These are phyloP conservation scores for Fusarium coicis DNA, from an alignment of 2,329 filamentous ascomycete genomes.

Conservation along the genomic window DNA sequence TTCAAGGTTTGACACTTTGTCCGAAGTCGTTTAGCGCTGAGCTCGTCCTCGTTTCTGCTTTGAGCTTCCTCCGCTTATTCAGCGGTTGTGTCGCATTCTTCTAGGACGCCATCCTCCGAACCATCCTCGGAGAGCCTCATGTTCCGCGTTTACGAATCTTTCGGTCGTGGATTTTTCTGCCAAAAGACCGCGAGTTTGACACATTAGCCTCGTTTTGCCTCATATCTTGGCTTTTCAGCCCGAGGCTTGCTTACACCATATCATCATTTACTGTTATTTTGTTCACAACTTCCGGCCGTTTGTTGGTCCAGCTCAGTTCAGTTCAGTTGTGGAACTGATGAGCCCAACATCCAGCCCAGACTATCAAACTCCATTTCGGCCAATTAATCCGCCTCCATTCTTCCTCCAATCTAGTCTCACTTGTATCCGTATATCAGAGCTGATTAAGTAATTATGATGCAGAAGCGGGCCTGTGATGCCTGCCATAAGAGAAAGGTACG, in stretches of 20 bases:
- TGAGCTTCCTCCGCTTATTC: slow-evolving; percentile 15
- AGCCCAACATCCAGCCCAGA: neutral
- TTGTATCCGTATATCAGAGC: neutral
- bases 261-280: neutral
- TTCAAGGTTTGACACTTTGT: neutral
- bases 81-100: slow-evolving; percentile 16
- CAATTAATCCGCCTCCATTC: neutral
- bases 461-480: slow-evolving; percentile 39
- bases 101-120: slow-evolving; percentile 4
- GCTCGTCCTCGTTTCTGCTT: neutral
- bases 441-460: slow-evolving; percentile 13
- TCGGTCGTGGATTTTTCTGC: neutral
- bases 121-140: slow-evolving; percentile 6
- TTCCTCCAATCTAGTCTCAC: neutral
- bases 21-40: neutral
- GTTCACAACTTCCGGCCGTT: neutral
- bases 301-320: neutral
- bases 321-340: neutral
- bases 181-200: neutral
- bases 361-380: neutral
- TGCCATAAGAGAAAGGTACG: slow-evolving; percentile 41
- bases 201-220: neutral
- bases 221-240: neutral
- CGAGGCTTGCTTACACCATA: neutral
- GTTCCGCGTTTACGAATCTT: slow-evolving; percentile 10